A percentile compares a stretch with the other conserved stretches of the same genome.
phyloP scores from a whole-genome alignment of 2,329 filamentous ascomycete species.

The Dendrostoma leiphaemia region DNA sequence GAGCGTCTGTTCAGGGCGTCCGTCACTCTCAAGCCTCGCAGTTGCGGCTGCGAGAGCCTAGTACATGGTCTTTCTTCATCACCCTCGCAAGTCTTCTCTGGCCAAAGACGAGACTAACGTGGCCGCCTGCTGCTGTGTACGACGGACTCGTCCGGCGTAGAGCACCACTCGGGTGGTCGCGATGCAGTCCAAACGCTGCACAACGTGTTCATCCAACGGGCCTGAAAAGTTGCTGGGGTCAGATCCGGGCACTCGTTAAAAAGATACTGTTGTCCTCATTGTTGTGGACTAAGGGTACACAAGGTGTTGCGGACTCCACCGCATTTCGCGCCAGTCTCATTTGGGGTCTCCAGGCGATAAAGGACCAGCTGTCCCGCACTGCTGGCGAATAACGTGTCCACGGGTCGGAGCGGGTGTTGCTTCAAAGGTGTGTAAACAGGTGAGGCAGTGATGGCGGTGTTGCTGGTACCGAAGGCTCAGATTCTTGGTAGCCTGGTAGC shows the following conservation, averaged over 20 bases:
- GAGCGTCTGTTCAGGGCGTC: no score
- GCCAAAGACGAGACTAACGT: not conserved
- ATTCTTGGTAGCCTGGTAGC: not conserved
- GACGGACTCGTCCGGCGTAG: not conserved
- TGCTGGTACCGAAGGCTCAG: not conserved
- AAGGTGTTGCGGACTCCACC: not conserved
- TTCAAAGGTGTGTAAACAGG: not conserved
- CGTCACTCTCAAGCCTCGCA: no score
- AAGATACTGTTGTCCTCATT: no score
- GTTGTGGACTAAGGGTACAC: no score
- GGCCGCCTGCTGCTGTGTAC: not conserved
- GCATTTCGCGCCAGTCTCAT: not conserved
- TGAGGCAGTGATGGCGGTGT: not conserved
- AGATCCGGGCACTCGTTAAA: no score
- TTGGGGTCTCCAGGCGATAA: not conserved
- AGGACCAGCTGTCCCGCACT: not conserved
- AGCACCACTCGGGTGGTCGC: not conserved
- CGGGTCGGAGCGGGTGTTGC: not conserved
- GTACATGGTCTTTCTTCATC: no score
- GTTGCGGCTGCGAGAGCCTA: no score
- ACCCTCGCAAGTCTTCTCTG: not conserved
- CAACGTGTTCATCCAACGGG: not conserved
- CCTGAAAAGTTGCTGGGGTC: not conserved
- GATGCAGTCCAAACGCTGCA: conserved; percentile 5
- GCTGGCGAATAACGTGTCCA: not conserved